Base-by-base conservation (phyloP, 2,329 filamentous ascomycete genomes). In the Graphilbum fragrans region DNA sequence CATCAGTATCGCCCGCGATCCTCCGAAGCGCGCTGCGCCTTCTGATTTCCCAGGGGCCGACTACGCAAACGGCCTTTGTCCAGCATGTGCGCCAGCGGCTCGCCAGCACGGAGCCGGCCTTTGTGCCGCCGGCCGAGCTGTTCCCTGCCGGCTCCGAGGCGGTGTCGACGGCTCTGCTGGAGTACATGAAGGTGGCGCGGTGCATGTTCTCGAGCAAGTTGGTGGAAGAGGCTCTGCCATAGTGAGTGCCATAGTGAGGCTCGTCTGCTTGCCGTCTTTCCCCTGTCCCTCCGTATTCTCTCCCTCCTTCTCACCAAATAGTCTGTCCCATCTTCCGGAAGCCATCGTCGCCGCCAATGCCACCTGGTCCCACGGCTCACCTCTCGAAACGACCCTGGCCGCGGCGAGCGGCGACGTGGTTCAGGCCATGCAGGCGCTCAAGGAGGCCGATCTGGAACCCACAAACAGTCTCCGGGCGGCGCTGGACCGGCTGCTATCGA, bases 141-240 rank as follows among this genome's bases (percentile, higher is more conserved):
- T 59, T 62, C 19, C 49, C 53, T 5, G 41, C n/a, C 17, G 38
- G 33, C 12, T 27, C n/a, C 21, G 11, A 10, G 9, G 31, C 1
- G 29, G 44, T 5, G 8, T 53, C 53, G 1, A 36, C 38, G 3
- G 47, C 46, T 10, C 57, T 52, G 33, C 40, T 49, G 18, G 44
- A 50, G 2, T 59, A 57, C 38, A 41, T 61, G 7, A 51, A 56
- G 16, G 45, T 53, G 29, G 57, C 53, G n/a, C 47, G 60, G 35
- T 63, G 60, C 39, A 39, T 62, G 1, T 60, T 62, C 45, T 60
- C 58, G 5, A 54, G 55, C 42, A 61, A 63, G 43, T 46, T 62
- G 34, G 48, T 53, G 7, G 38, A 47, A 35, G 46, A 54, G 23
- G 52, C 58, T 1, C 35, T 63, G n/a, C 41, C 47, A 17, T 58